Percentiles rank a stretch among this genome's conserved stretches.
Conservation (phyloP, 805 yeast genomes). For the baker's yeast (Saccharomyces cerevisiae) region DNA sequence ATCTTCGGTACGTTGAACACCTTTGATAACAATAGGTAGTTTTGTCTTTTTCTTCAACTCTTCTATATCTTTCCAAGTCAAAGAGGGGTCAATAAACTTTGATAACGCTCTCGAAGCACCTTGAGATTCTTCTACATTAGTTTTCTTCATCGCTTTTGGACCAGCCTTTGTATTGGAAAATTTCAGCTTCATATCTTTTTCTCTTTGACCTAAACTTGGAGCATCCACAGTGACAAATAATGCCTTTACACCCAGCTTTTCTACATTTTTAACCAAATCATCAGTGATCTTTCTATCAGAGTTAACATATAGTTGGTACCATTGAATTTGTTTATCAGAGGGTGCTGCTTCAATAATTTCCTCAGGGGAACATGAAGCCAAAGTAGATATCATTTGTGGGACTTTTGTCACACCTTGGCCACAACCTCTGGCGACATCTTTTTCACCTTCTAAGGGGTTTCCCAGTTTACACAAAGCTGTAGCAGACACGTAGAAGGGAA, state of each 20-base stretch:
- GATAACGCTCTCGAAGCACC: constrained; percentile 86
- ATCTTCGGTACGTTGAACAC: constrained; percentile 79
- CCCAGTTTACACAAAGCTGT: constrained; percentile 90
- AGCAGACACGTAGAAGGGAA: constrained; percentile 85
- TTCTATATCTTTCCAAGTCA: constrained; percentile 58
- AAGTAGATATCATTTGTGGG: constrained; percentile 83
- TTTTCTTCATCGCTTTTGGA: constrained; percentile 38
- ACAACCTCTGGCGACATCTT: constrained; percentile 76
- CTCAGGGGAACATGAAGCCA: constrained; percentile 81
- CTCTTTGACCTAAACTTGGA: constrained; percentile 84
- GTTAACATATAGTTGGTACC: constrained; percentile 85
- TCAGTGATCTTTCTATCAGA: constrained; percentile 60
- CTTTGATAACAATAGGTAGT: constrained; percentile 67
- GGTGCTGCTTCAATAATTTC: constrained; percentile 69
- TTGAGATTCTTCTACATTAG: constrained; percentile 42
- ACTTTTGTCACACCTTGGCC: constrained; percentile 53
- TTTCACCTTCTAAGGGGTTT: constrained; percentile 80
- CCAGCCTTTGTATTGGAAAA: constrained; percentile 32
- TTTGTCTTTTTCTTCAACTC: constrained; percentile 48
- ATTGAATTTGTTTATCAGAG: constrained; percentile 58
- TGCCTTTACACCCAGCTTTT: constrained; percentile 67
- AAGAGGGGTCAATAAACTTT: constrained; percentile 68
- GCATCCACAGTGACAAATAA: constrained; percentile 89
- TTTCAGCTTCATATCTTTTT: constrained; percentile 72
- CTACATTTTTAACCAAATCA: constrained; percentile 61